These are phyloP conservation scores for Polyplosphaeria fusca DNA, from an alignment of 495 filamentous ascomycete genomes.

Conservation along the genomic window DNA sequence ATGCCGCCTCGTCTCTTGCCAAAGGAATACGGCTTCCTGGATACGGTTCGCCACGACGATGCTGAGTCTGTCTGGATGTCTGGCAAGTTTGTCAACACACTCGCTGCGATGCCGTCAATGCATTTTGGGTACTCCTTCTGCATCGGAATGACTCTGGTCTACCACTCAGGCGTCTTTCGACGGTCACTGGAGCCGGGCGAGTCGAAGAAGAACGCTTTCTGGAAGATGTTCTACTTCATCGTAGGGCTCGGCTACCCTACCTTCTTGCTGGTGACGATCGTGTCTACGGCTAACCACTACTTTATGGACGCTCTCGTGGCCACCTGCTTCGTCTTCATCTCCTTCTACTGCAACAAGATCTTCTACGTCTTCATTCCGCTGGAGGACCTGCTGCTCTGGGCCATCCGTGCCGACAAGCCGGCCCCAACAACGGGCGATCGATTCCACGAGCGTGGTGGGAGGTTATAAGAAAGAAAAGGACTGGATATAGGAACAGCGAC, in stretches of 20 bases:
- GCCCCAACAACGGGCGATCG: slow-evolving; percentile 52
- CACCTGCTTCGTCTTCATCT: slow-evolving; percentile 48
- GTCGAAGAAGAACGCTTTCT: slow-evolving; percentile 41
- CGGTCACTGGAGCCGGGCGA: slow-evolving; percentile 48
- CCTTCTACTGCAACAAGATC: slow-evolving; percentile 51
- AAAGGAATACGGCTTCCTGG: slow-evolving; percentile 58
- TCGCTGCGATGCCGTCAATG: slow-evolving; percentile 37
- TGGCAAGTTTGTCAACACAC: slow-evolving; percentile 37
- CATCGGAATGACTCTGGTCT: slow-evolving; percentile 58
- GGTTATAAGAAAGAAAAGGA: no score
- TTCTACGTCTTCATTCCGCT: slow-evolving; percentile 55
- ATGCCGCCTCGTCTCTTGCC: slow-evolving; percentile 65
- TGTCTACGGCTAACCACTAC: slow-evolving; percentile 67
- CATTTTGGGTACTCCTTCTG: slow-evolving; percentile 47
- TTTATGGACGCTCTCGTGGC: slow-evolving; percentile 60
- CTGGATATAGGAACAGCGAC: no score
- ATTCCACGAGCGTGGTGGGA: slow-evolving; percentile 19
- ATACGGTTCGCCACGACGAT: slow-evolving; percentile 61
- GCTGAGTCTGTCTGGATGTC: slow-evolving; percentile 56
- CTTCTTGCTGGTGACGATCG: slow-evolving; percentile 58
- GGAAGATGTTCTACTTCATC: slow-evolving; percentile 46
- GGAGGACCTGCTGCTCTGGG: slow-evolving; percentile 56
- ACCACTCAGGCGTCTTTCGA: slow-evolving; percentile 56
- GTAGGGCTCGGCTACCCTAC: slow-evolving; percentile 56
- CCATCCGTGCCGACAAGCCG: slow-evolving; percentile 57